These are phyloP conservation scores for Cladophialophora yegresii DNA, from an alignment of 2,329 filamentous ascomycete genomes.

Conservation along the genomic window DNA sequence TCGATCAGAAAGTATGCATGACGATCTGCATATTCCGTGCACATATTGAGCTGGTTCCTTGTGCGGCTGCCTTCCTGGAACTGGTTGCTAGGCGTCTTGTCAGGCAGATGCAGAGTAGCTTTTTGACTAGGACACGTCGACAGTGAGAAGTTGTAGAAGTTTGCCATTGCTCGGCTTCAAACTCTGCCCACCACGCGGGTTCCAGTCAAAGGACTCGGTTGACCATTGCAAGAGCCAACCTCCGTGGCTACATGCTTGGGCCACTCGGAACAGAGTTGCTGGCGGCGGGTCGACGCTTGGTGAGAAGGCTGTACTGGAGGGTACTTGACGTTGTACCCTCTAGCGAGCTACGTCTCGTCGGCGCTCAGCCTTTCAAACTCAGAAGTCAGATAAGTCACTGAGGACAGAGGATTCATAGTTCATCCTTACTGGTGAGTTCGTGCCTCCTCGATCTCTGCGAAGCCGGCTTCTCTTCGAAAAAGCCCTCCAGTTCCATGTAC, in stretches of 20 bases:
- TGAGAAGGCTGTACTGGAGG: not conserved
- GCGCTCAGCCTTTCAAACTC: constrained; percentile 15
- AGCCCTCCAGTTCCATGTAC: constrained; percentile 81
- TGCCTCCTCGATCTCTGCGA: constrained; percentile 24
- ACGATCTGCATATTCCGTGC: not conserved
- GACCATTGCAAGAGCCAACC: not conserved
- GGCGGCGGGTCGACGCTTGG: not conserved
- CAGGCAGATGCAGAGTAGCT: not conserved
- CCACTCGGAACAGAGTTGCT: not conserved
- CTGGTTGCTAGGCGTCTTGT: not conserved
- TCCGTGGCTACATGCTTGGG: not conserved
- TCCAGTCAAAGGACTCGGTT: not conserved
- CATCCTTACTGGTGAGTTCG: constrained; percentile 38
- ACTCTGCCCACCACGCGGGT: not conserved
- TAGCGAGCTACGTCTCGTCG: not conserved
- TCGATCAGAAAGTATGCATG: not conserved
- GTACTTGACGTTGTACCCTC: not conserved
- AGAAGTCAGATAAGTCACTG: constrained; percentile 13
- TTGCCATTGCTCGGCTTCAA: not conserved
- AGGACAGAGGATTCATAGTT: constrained; percentile 34
- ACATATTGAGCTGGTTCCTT: not conserved
- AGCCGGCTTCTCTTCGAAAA: constrained; percentile 42
- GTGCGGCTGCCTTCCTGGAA: not conserved
- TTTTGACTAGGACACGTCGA: not conserved
- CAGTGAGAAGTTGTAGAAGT: too few relatives aligned